Base-by-base conservation (phyloP, 1,139 yeast genomes). In the Saccharomyces hybrid region DNA sequence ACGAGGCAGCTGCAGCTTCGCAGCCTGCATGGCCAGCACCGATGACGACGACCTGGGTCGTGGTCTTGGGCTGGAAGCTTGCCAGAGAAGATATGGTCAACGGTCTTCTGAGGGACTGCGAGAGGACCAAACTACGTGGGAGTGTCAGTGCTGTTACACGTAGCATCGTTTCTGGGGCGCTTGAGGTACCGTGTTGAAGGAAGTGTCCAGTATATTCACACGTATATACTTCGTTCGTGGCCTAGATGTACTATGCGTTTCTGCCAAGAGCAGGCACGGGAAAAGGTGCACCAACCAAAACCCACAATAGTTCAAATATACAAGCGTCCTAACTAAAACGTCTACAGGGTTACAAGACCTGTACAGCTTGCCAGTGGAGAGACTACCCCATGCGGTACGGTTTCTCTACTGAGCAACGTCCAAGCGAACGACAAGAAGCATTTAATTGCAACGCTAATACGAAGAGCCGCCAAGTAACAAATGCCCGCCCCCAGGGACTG, bases 1-100 rank as follows among this genome's bases (percentile, higher is more conserved):
- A 96, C 0, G 96, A 77, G 0, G 95, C 99, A 0, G 97, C 79
- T 2, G 96, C 95, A 0, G 99, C 99, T 70, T 95, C 99, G 63
- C 96, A 86, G 2, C 99, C 99, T 42, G 99, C 99, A 73, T 95
- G 99, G 0, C 99, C 99, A 9, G 96, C 99, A 2, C 99, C 99
- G 26, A 95, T 82, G 2, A 95, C 93, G 1, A 93, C 78, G 0
- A 91, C 96, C 1, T 93, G 42, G 8, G 42, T 38, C 23, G 8
- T 38, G 6, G 25, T 38, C 91, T 53, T 76, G 74, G 29, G 68
- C 66, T 4, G 73, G 71, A n/a, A 76, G 65, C 3, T 60, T 59
- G 0, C 59, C 55, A 16, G 81, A 67, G 16, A 38, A 38, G 25
- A 38, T 38, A 38, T 38, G 25, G 42, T 38, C 42, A 38, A 8